These are phyloP conservation scores for Pythium vanterpoolii DNA, from an alignment of 352 stramenopile genomes.

Conservation along the genomic window DNA sequence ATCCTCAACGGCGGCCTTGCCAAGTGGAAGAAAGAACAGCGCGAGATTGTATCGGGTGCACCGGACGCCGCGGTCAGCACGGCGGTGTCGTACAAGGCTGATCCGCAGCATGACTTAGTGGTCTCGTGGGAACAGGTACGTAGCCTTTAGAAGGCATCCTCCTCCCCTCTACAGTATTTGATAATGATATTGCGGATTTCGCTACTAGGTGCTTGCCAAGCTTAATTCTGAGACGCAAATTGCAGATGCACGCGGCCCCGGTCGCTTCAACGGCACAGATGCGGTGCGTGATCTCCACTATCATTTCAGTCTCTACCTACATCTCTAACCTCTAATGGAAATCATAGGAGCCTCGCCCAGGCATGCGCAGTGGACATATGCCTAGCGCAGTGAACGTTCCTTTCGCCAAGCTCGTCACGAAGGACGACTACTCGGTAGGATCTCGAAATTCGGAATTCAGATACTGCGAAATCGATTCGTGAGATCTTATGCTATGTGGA, in stretches of 20 bases:
- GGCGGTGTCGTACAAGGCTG: slow-evolving; percentile 39
- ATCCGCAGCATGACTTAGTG: slow-evolving; percentile 43
- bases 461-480: neutral
- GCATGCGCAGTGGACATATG: slow-evolving; percentile 91
- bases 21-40: slow-evolving; percentile 70
- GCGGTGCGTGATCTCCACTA: slow-evolving; percentile 33
- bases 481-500: no score
- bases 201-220: slow-evolving; percentile 47
- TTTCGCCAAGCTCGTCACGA: slow-evolving; percentile 83
- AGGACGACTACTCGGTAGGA: slow-evolving; percentile 80
- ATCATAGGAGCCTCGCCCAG: slow-evolving; percentile 84
- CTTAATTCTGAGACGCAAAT: slow-evolving; percentile 74
- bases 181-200: neutral
- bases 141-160: neutral
- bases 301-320: neutral
- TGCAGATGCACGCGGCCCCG: slow-evolving; percentile 86
- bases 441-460: neutral
- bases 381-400: slow-evolving; percentile 89
- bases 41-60: slow-evolving; percentile 34
- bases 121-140: slow-evolving; percentile 54
- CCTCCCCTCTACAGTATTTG: neutral
- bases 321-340: neutral
- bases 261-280: slow-evolving; percentile 86
- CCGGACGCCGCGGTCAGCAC: slow-evolving; percentile 23
- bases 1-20: slow-evolving; percentile 81